Conservation (phyloP, 441 rosid genomes). For the Populus hybrid region DNA sequence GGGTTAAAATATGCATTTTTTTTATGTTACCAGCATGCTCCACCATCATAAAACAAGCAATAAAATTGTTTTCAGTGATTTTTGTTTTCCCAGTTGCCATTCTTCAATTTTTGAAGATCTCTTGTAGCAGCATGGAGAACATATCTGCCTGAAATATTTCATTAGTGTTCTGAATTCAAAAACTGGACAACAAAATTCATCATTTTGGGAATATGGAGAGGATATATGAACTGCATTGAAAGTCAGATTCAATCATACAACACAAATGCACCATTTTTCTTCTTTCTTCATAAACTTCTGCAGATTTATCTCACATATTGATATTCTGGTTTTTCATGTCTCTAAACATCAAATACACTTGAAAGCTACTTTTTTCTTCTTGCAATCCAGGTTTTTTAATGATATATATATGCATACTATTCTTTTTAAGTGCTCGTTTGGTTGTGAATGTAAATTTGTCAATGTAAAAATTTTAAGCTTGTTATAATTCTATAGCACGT, state of each 20-base stretch:
- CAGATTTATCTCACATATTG: neutral
- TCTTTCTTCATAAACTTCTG: neutral
- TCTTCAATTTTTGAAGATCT: neutral
- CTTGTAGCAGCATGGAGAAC: neutral
- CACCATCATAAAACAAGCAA: neutral
- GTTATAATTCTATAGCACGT: neutral
- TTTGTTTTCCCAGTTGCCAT: neutral
- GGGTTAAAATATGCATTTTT: neutral
- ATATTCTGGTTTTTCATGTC: neutral
- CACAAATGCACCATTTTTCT: neutral
- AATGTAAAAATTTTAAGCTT: neutral
- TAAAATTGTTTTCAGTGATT: neutral
- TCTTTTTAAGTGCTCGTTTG: conserved; percentile 3
- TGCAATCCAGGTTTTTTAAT: neutral
- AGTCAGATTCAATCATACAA: neutral
- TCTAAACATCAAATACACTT: neutral
- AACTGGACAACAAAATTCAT: neutral
- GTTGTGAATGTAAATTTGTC: neutral
- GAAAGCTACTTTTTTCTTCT: neutral
- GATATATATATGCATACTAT: neutral
- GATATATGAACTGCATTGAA: neutral
- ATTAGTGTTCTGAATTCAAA: neutral
- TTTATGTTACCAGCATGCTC: neutral
- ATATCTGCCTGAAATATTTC: neutral
- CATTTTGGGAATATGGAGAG: neutral